Percentiles rank a stretch among this genome's conserved stretches.
Conservation (phyloP, 345 rosid genomes). For the Nephelium lappaceum region DNA sequence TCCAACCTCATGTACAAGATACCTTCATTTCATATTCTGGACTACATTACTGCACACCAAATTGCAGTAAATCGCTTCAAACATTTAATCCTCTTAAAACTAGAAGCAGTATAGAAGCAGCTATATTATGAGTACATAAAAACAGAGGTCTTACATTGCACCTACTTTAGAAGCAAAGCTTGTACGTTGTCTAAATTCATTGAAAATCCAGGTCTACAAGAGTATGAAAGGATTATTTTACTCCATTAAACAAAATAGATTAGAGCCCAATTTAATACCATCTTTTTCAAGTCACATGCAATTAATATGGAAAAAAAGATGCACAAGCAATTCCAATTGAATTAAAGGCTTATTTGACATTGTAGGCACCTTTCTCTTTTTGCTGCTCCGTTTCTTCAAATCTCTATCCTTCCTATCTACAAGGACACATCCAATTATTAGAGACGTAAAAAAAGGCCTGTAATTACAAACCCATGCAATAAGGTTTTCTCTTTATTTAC, state of each 20-base stretch:
- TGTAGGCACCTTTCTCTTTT: conserved; percentile 74
- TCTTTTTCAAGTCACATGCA: background rate
- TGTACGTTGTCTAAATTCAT: background rate
- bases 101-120: background rate
- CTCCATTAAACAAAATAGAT: background rate
- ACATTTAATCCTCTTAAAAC: background rate
- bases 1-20: background rate
- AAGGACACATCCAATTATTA: conserved; percentile 27
- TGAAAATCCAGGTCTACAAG: background rate
- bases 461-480: conserved; percentile 9
- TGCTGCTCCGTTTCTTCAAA: conserved; percentile 73
- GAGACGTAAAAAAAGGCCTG: background rate
- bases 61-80: background rate
- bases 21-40: background rate
- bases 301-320: background rate
- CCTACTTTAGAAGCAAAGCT: background rate
- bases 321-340: background rate
- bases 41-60: background rate
- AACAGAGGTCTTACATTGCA: background rate
- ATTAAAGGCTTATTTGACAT: conserved; percentile 11
- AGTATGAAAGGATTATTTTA: background rate
- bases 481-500: conserved; percentile 13
- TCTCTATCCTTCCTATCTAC: conserved; percentile 88
- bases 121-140: background rate
- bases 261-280: background rate